Conservation (phyloP, 352 stramenopile species). For the Aphanomyces stellatus region DNA sequence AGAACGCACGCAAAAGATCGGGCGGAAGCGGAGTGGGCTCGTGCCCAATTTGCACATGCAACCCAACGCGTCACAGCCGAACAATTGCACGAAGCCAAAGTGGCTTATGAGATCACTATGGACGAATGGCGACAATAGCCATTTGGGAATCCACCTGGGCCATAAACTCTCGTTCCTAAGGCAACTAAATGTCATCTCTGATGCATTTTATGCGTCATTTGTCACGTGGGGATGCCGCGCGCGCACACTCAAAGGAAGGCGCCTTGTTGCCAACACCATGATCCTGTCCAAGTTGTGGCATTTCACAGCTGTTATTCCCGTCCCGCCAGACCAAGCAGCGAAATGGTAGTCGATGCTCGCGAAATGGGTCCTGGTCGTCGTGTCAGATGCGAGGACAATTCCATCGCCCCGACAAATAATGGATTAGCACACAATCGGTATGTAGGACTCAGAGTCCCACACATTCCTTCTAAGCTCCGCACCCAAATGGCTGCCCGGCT, state of each 20-base stretch:
- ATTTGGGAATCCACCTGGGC: background rate
- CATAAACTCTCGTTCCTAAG: background rate
- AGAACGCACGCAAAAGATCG: background rate
- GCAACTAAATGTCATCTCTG: background rate
- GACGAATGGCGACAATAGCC: background rate
- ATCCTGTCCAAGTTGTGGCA: conserved; percentile 13
- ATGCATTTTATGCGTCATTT: background rate
- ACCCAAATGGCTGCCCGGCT: background rate
- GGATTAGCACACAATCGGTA: background rate
- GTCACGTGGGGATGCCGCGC: conserved; percentile 5
- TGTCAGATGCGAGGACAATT: background rate
- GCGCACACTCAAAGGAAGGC: background rate
- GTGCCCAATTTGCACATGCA: background rate
- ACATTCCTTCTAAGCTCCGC: background rate
- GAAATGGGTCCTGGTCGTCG: background rate
- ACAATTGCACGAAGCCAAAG: background rate
- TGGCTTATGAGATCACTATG: background rate
- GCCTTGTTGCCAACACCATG: background rate
- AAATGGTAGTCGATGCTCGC: background rate
- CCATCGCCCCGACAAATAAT: background rate
- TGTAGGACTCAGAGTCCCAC: background rate
- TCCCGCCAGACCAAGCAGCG: background rate
- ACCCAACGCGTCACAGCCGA: background rate
- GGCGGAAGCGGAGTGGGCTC: background rate
- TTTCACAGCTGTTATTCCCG: background rate